Evolutionary conservation across 148 eudicot genomes (phyloP), one percentile per base, ranked within the genome.

Genomic region (Polygonum maritimum): DNA sequence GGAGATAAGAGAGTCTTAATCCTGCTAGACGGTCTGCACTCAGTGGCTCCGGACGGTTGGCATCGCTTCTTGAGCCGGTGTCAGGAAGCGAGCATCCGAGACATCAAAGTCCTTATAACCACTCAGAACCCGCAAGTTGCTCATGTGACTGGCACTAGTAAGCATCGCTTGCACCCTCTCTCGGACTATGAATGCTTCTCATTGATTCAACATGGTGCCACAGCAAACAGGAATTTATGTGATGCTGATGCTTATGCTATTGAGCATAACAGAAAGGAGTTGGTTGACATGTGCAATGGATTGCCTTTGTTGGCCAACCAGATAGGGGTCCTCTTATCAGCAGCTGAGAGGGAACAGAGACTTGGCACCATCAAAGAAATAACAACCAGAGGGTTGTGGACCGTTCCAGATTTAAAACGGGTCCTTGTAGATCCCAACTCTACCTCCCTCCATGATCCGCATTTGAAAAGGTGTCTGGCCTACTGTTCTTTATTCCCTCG

Each of bases 401-500:
- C 7, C 4, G 5, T 3, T 36, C 39, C 38, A 3, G 40, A 11
- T 31, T 62, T 62, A 31, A 18, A 3, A 10, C 12, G 69, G 36
- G 69, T 62, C 38, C 69, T 62, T 8, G 38, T 31, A 62, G 12
- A 31, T 31, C 15, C 33, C 6, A 31, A 31, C 18, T 5, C 31
- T 26, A 0, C 31, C 31, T 26, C 15, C 33, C 14, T 62, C 33
- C 10, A 58, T 6, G 10, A 33, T 0, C 69, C 69, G 5, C 14
- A 26, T 11, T 62, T 62, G 69, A 62, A 31, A 31, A 26, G 69
- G 69, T 62, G 69, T 21, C 5, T 62, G 12, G 38, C 36, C 39
- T 31, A 62, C 13, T 62, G 69, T 31, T 62, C 69, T 62, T 39
- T 62, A 22, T 62, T 62, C 69, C 69, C 69, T 62, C 38, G 11